Percentiles rank a stretch among this genome's conserved stretches.
Conservation (phyloP, 108 stramenopile species). For the Skeletonema menzelii region DNA sequence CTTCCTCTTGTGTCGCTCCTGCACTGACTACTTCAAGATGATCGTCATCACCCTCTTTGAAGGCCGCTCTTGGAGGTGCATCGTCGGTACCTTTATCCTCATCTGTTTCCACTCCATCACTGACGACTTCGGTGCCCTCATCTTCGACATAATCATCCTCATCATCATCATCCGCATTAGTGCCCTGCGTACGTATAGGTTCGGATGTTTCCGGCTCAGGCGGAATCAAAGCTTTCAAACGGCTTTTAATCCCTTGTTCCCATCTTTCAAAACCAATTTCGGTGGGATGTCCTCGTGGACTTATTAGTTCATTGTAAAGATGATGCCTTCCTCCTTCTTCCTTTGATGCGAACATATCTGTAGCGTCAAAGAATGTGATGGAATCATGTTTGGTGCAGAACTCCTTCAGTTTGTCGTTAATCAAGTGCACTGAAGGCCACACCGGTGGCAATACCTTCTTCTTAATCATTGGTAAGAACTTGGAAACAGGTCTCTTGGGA, state of each 20-base stretch:
- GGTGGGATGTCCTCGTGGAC: conserved; percentile 71
- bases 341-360: conserved; percentile 57
- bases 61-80: conserved; percentile 1
- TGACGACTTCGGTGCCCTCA: not conserved
- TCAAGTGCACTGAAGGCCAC: conserved; percentile 74
- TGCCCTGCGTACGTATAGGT: not conserved
- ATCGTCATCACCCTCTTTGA: not conserved
- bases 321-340: conserved; percentile 42
- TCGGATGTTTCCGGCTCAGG: not conserved
- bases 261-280: conserved; percentile 61
- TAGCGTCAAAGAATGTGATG: conserved; percentile 82
- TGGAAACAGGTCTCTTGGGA: conserved; percentile 39
- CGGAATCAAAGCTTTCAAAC: conserved; percentile 18
- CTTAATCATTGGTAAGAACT: conserved; percentile 41
- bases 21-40: not conserved
- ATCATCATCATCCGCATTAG: not conserved
- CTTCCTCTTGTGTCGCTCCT: not conserved
- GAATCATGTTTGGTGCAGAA: conserved; percentile 56
- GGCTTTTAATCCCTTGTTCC: conserved; percentile 40
- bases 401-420: conserved; percentile 66
- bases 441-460: conserved; percentile 54
- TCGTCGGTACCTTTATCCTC: not conserved
- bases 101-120: not conserved
- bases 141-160: conserved; percentile 7
- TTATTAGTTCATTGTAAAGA: conserved; percentile 58